These are phyloP conservation scores for Aureobasidium lini DNA, from an alignment of 2,329 filamentous ascomycete species.

Conservation along the genomic window DNA sequence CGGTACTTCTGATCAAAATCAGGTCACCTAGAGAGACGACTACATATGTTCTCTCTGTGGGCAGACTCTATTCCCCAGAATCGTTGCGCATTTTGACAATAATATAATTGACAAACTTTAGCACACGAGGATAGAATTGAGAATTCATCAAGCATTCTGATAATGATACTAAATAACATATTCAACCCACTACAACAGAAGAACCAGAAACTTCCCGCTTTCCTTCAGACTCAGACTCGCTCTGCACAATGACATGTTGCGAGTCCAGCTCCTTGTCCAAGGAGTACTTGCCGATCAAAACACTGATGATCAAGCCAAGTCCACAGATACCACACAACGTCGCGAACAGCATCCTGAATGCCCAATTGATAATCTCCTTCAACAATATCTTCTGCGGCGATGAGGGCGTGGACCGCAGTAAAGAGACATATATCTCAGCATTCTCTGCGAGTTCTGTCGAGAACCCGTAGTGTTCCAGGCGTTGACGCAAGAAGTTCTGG, in stretches of 20 bases:
- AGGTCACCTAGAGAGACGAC: too few species aligned
- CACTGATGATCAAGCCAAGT: conserved; percentile 19
- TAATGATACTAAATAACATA: too few species aligned
- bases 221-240: neutral
- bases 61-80: too few species aligned
- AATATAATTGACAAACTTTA: too few species aligned
- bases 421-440: conserved; percentile 19
- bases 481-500: conserved; percentile 24
- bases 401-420: conserved; percentile 17
- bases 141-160: too few species aligned
- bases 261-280: conserved; percentile 11
- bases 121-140: too few species aligned
- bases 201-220: neutral
- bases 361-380: conserved; percentile 17
- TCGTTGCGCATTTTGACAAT: too few species aligned
- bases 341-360: conserved; percentile 21
- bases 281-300: conserved; percentile 11
- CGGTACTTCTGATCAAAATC: too few species aligned
- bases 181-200: too few species aligned
- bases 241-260: neutral
- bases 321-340: conserved; percentile 21
- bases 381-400: neutral
- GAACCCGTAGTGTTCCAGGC: conserved; percentile 13
- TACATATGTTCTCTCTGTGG: too few species aligned
- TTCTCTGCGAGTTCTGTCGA: conserved; percentile 17